phyloP scores from a whole-genome alignment of 352 stramenopile species.

The Phytophthora pseudosyringae region DNA sequence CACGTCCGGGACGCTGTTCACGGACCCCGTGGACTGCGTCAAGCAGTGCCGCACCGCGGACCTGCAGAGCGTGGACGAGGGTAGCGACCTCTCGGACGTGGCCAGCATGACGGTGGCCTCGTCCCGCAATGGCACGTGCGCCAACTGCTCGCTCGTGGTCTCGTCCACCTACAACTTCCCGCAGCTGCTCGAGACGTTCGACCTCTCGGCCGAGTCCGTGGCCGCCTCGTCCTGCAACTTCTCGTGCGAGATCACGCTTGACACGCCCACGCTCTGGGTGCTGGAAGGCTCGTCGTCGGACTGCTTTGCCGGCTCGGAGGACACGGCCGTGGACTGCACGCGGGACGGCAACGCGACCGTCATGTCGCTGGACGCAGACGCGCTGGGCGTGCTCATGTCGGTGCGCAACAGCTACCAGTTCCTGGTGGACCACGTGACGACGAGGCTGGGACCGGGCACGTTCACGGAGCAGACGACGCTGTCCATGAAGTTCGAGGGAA shows the following conservation, averaged over 20 bases:
- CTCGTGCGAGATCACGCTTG: slow-evolving; percentile 50
- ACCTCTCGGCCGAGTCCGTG: slow-evolving; percentile 55
- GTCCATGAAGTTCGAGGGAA: slow-evolving; percentile 63
- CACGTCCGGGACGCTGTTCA: slow-evolving; percentile 35
- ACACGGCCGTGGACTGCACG: slow-evolving; percentile 45
- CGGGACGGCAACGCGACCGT: slow-evolving; percentile 65
- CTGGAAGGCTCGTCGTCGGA: slow-evolving; percentile 46
- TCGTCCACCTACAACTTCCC: slow-evolving; percentile 77
- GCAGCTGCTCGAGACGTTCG: slow-evolving; percentile 67
- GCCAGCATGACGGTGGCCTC: slow-evolving; percentile 53
- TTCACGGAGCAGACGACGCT: slow-evolving; percentile 63
- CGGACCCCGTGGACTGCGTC: slow-evolving; percentile 60
- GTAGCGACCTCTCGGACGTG: slow-evolving; percentile 56
- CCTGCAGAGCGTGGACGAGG: slow-evolving; percentile 51
- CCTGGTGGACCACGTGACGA: slow-evolving; percentile 64
- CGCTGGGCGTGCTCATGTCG: slow-evolving; percentile 46
- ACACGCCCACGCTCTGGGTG: slow-evolving; percentile 66
- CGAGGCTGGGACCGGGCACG: slow-evolving; percentile 58
- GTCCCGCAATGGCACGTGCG: slow-evolving; percentile 73
- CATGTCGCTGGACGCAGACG: slow-evolving; percentile 47
- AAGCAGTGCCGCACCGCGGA: slow-evolving; percentile 51
- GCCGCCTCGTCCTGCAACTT: slow-evolving; percentile 50
- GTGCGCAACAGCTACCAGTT: slow-evolving; percentile 56
- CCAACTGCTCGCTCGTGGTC: slow-evolving; percentile 66
- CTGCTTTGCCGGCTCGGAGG: slow-evolving; percentile 38